These are phyloP conservation scores for Microbotryum silenes-acaulis DNA, from an alignment of 1,284 basidiomycete genomes.

Conservation along the genomic window DNA sequence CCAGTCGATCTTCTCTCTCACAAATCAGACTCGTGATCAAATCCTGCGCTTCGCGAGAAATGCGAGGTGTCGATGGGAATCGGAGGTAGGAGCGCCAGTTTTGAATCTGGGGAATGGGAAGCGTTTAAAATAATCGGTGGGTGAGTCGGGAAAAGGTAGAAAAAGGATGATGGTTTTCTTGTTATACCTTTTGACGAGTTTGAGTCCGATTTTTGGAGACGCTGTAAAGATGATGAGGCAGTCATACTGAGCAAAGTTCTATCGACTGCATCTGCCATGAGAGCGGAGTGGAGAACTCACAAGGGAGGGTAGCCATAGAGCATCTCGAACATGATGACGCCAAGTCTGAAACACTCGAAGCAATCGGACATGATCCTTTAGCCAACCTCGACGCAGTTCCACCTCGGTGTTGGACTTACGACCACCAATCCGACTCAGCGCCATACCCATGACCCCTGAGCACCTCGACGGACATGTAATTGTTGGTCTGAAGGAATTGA, in stretches of 20 bases:
- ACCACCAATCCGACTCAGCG: constrained; percentile 97
- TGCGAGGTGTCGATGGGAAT: constrained; percentile 73
- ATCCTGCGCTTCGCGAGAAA: constrained; percentile 76
- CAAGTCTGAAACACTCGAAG: neutral
- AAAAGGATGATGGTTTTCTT: constrained; percentile 42
- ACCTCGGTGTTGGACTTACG: constrained; percentile 47
- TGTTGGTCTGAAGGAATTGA: constrained; percentile 31
- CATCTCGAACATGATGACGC: constrained; percentile 32
- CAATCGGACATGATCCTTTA: too few species aligned
- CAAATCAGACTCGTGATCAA: constrained; percentile 82
- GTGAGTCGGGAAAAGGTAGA: constrained; percentile 76
- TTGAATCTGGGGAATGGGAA: constrained; percentile 44
- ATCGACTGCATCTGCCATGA: too few species aligned
- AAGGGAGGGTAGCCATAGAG: constrained; percentile 68
- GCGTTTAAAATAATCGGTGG: constrained; percentile 51
- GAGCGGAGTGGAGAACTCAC: too few species aligned
- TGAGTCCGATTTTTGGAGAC: constrained; percentile 66
- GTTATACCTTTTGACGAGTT: constrained; percentile 75
- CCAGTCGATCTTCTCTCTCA: constrained; percentile 87
- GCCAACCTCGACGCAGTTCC: too few species aligned
- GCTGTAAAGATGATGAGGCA: neutral
- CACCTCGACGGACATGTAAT: constrained; percentile 75
- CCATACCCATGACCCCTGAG: constrained; percentile 78
- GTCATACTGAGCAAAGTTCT: too few species aligned
- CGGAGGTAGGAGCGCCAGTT: constrained; percentile 83